Evolutionary conservation across 192 early-diverging fungal species (phyloP).

Genomic region (Piromyces sp.): DNA sequence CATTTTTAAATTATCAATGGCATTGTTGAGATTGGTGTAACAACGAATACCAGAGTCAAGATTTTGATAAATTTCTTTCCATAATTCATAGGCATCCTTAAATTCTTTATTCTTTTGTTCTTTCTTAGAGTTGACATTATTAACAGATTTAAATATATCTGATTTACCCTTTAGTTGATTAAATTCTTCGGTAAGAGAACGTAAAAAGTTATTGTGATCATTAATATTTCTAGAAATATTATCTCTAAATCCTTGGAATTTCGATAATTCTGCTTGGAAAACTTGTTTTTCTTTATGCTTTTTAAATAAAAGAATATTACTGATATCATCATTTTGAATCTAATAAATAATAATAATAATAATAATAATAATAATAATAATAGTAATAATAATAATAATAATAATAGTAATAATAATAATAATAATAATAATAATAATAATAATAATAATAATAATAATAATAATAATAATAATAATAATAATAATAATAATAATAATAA

Average conservation of each 20-base stretch:
- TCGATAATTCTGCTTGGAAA: conserved; percentile 79
- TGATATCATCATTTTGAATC: conserved; percentile 73
- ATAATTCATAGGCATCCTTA: conserved; percentile 38
- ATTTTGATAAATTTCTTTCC: conserved; percentile 45
- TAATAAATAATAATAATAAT: no score
- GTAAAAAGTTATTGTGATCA: conserved; percentile 53
- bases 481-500: no score
- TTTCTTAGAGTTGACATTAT: conserved; percentile 48
- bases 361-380: no score
- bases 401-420: no score
- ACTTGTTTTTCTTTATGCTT: conserved; percentile 70
- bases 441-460: no score
- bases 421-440: no score
- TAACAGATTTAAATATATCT: conserved; percentile 31
- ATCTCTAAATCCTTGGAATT: conserved; percentile 64
- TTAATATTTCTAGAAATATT: conserved; percentile 55
- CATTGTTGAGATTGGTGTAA: conserved; percentile 39
- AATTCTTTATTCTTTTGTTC: conserved; percentile 48
- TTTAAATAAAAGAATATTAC: conserved; percentile 55
- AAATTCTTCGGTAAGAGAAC: conserved; percentile 57
- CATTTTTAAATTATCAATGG: conserved; percentile 31
- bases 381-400: no score
- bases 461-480: no score
- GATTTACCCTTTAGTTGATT: conserved; percentile 22
- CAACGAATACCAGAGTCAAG: conserved; percentile 56